Conservation (phyloP, 2,329 filamentous ascomycete genomes). For the Pseudogymnoascus sp. region DNA sequence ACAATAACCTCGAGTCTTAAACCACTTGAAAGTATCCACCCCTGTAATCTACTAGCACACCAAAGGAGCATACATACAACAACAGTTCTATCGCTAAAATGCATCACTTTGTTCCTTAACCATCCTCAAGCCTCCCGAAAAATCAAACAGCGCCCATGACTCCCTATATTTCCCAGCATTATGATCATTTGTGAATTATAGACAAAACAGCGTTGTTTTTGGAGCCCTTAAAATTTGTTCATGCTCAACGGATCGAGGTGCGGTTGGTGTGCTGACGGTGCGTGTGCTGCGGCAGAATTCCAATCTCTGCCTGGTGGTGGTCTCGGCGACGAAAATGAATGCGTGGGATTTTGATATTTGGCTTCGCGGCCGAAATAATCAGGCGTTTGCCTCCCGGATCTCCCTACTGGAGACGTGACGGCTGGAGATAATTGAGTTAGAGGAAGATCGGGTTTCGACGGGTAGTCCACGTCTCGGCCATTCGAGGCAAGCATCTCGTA, state of each 20-base stretch:
- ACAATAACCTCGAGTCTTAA: neutral
- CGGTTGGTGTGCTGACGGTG: constrained; percentile 16
- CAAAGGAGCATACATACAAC: neutral
- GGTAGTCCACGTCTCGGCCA: constrained; percentile 29
- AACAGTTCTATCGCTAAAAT: constrained; percentile 7
- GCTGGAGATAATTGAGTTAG: constrained; percentile 22
- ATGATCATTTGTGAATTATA: constrained; percentile 7
- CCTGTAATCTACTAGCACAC: constrained; percentile 8
- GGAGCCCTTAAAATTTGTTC: constrained; percentile 22
- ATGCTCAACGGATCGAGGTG: constrained; percentile 24
- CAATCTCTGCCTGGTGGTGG: constrained; percentile 27
- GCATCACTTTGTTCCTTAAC: neutral
- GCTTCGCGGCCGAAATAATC: constrained; percentile 36
- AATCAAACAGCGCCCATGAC: neutral
- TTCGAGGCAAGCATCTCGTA: constrained; percentile 70
- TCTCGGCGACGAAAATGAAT: constrained; percentile 40
- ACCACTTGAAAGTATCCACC: neutral
- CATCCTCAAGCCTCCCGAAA: constrained; percentile 1
- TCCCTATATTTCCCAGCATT: constrained; percentile 6
- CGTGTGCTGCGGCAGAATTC: constrained; percentile 21
- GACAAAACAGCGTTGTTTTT: neutral
- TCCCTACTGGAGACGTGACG: constrained; percentile 11
- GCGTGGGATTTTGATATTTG: constrained; percentile 36
- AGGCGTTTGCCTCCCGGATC: constrained; percentile 25
- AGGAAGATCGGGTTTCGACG: constrained; percentile 23